phyloP scores from a whole-genome alignment of 495 filamentous ascomycete species.

The Lindgomyces ingoldianus region DNA sequence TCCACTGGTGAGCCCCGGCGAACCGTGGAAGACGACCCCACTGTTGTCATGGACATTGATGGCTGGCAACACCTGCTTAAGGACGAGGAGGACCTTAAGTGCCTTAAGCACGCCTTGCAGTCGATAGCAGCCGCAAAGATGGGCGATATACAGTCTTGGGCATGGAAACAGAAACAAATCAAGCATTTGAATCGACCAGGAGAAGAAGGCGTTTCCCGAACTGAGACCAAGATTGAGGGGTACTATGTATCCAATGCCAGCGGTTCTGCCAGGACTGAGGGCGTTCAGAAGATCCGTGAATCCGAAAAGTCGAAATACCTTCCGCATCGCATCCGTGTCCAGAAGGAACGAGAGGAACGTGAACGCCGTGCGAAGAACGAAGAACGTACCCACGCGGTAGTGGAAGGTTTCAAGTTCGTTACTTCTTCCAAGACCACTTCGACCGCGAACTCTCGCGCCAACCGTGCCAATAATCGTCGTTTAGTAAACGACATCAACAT shows the following conservation, averaged over 20 bases:
- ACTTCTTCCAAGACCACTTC: constrained; percentile 76
- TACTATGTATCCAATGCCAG: constrained; percentile 87
- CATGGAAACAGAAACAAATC: constrained; percentile 87
- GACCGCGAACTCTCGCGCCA: constrained; percentile 78
- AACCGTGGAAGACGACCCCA: constrained; percentile 68
- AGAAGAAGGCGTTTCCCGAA: constrained; percentile 54
- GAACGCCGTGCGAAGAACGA: constrained; percentile 76
- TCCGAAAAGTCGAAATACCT: constrained; percentile 98
- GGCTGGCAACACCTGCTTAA: constrained; percentile 78
- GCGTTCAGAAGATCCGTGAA: constrained; percentile 89
- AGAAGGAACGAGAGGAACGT: constrained; percentile 83
- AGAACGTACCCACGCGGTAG: constrained; percentile 57
- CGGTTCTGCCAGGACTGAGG: constrained; percentile 88
- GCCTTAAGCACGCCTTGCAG: constrained; percentile 55
- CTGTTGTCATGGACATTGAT: constrained; percentile 68
- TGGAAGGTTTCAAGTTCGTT: constrained; percentile 66
- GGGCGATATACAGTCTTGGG: constrained; percentile 72
- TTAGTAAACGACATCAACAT: constrained; percentile 92
- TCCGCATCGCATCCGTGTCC: constrained; percentile 93
- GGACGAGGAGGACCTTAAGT: constrained; percentile 74
- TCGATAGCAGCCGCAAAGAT: constrained; percentile 55
- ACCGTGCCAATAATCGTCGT: constrained; percentile 91
- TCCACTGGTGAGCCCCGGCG: constrained; percentile 62
- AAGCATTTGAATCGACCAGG: constrained; percentile 73
- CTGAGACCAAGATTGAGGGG: constrained; percentile 68